Evolutionary conservation across 192 early-diverging fungal species (phyloP).

Genomic region (Coemansia sp.): DNA sequence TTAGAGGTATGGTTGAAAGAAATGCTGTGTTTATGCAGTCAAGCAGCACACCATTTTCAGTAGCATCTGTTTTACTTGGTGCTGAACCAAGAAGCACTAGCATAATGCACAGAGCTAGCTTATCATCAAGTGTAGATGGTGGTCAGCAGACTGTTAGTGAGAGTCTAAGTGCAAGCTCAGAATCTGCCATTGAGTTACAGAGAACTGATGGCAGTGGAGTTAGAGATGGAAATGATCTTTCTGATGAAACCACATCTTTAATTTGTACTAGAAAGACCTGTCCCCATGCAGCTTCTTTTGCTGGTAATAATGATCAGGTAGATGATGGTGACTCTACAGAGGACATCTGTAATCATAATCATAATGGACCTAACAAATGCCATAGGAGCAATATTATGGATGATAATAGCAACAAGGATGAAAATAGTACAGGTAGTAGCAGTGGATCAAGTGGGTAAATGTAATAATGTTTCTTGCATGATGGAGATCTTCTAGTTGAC

Average conservation of each 20-base stretch:
- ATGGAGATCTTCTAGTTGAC: too few relatives aligned
- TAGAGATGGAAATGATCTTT: too few relatives aligned
- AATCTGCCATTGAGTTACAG: too few relatives aligned
- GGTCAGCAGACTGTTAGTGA: too few relatives aligned
- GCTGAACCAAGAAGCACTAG: neutral
- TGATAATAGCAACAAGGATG: neutral
- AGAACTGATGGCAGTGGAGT: too few relatives aligned
- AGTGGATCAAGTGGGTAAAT: neutral
- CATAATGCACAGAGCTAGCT: constrained; percentile 1
- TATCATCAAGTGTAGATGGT: neutral
- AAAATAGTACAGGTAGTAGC: neutral
- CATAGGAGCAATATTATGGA: neutral
- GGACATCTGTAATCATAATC: neutral
- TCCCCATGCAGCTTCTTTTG: too few relatives aligned
- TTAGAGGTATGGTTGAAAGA: neutral
- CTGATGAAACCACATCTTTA: too few relatives aligned
- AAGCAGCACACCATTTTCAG: neutral
- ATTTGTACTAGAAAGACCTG: too few relatives aligned
- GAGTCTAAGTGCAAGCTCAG: too few relatives aligned
- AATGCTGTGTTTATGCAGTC: neutral
- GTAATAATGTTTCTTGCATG: too few relatives aligned
- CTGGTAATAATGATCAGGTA: constrained; percentile 1
- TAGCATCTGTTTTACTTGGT: constrained; percentile 3
- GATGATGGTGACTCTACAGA: neutral
- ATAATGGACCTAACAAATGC: neutral